Conservation (phyloP, 176 grass and related monocot genomes). For the Tillandsia fasciculata region DNA sequence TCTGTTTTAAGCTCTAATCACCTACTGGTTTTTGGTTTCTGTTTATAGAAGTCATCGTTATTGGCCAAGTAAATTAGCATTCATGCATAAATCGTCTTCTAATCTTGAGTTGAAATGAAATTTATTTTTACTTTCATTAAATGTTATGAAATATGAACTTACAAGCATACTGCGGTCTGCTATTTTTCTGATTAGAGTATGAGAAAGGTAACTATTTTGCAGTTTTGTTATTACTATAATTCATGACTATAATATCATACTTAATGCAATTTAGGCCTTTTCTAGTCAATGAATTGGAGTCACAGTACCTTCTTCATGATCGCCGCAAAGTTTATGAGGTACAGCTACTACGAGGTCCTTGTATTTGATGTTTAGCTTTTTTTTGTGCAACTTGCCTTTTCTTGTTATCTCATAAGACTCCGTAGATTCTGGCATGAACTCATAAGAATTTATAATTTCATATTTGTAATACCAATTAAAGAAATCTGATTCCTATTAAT, state of each 20-base stretch:
- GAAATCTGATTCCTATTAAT: too few relatives aligned
- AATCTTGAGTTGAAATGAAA: too few relatives aligned
- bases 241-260: conserved; percentile 9
- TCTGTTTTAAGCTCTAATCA: too few relatives aligned
- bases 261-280: conserved; percentile 52
- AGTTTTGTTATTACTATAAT: neutral
- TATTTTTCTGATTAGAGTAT: conserved; percentile 3
- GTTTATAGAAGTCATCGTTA: too few relatives aligned
- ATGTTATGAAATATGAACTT: too few relatives aligned
- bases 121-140: too few relatives aligned
- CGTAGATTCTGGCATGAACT: too few relatives aligned
- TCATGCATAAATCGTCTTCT: too few relatives aligned
- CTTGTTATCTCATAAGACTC: neutral
- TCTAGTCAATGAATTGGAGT: conserved; percentile 76
- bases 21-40: too few relatives aligned
- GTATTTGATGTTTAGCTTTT: neutral
- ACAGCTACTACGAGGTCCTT: conserved; percentile 16
- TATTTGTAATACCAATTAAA: neutral
- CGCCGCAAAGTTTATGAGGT: conserved; percentile 97
- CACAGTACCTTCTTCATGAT: conserved; percentile 84
- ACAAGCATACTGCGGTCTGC: neutral
- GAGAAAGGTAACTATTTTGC: neutral
- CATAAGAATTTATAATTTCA: neutral
- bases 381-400: neutral
- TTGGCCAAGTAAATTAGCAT: too few relatives aligned